phyloP scores from a whole-genome alignment of 306 rosid species.

The Acacia crassicarpa region DNA sequence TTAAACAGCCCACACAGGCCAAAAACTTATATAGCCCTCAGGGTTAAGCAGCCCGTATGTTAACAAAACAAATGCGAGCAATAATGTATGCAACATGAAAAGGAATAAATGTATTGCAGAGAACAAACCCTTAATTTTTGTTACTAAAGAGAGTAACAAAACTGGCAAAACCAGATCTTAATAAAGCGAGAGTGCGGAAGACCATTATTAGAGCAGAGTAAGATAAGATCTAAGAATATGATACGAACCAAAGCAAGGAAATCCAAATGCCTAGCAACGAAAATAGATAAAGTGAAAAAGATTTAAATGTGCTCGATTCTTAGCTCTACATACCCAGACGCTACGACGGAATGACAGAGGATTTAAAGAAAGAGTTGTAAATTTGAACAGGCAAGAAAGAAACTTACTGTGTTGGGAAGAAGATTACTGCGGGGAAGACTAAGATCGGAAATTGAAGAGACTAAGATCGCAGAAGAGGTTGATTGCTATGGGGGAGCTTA shows the following conservation, averaged over 20 bases:
- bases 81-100: too few species aligned
- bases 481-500: too few species aligned
- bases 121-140: not conserved
- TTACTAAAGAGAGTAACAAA: slow-evolving; percentile 1
- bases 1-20: too few species aligned
- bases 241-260: slow-evolving; percentile 3
- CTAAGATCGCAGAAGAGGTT: too few species aligned
- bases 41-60: too few species aligned
- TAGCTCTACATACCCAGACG: not conserved
- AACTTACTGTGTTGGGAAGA: too few species aligned
- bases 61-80: too few species aligned
- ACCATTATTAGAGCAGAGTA: not conserved
- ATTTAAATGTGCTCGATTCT: slow-evolving; percentile 2
- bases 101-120: not conserved
- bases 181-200: not conserved
- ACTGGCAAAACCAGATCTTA: slow-evolving; percentile 50
- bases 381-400: too few species aligned
- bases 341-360: not conserved
- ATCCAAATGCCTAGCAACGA: slow-evolving; percentile 33
- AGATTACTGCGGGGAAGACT: too few species aligned
- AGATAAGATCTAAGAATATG: slow-evolving; percentile 37
- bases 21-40: too few species aligned
- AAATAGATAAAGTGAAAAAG: not conserved
- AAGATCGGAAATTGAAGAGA: too few species aligned
- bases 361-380: too few species aligned